phyloP scores from a whole-genome alignment of 257 asterid genomes.

The Solanum pimpinellifolium region DNA sequence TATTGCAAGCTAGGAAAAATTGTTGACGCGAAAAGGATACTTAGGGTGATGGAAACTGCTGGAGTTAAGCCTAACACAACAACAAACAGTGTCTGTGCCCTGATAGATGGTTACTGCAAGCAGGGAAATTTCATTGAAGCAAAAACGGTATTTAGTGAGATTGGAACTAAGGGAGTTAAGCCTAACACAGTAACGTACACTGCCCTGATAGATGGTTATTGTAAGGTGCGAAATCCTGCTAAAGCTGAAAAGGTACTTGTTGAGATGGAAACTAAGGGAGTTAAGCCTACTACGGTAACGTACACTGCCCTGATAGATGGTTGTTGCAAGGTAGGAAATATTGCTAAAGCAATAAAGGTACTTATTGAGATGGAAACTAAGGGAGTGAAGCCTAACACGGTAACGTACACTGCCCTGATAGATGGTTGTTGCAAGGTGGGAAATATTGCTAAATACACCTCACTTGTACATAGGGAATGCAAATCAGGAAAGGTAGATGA shows the following conservation, averaged over 20 bases:
- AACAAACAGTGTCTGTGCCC: not conserved
- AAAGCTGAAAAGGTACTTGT: slow-evolving; percentile 15
- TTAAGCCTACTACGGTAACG: slow-evolving; percentile 18
- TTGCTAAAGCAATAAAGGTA: slow-evolving; percentile 22
- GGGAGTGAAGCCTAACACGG: slow-evolving; percentile 15
- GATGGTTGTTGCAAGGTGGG: slow-evolving; percentile 20
- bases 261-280: slow-evolving; percentile 17
- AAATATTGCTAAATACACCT: slow-evolving; percentile 40
- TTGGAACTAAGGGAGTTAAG: slow-evolving; percentile 15
- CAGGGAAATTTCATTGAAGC: not conserved
- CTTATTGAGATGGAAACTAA: slow-evolving; percentile 10
- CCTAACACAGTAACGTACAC: slow-evolving; percentile 20
- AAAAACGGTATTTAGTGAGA: not conserved
- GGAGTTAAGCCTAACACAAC: not conserved
- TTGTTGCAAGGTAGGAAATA: slow-evolving; percentile 42
- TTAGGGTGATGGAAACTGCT: not conserved
- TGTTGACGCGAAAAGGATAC: not conserved
- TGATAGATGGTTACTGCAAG: not conserved
- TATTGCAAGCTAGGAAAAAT: not conserved
- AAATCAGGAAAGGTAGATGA: slow-evolving; percentile 48
- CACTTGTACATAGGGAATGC: slow-evolving; percentile 67
- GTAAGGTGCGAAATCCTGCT: slow-evolving; percentile 22
- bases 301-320: slow-evolving; percentile 48
- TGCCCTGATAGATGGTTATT: slow-evolving; percentile 20
- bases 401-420: slow-evolving; percentile 15